A percentile compares a stretch with the other conserved stretches of the same genome.
Conservation (phyloP, 352 stramenopile genomes). For the Pseudoperonospora humuli region DNA sequence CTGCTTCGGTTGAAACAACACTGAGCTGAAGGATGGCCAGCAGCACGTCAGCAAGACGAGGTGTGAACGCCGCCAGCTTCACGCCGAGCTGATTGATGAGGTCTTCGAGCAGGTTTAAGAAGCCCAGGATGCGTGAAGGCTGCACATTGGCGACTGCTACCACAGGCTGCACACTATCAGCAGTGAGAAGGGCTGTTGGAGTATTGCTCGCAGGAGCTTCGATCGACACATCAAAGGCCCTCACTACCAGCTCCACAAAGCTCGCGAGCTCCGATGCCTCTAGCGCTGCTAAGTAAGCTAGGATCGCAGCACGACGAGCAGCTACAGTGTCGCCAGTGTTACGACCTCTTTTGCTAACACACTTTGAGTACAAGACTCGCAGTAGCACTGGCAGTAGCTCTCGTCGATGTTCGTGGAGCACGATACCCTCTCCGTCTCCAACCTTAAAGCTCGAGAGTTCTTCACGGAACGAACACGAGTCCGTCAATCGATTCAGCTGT, state of each 20-base stretch:
- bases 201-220: constrained; percentile 4
- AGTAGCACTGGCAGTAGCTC: constrained; percentile 82
- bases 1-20: constrained; percentile 19
- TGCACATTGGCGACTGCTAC: constrained; percentile 51
- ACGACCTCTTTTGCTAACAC: constrained; percentile 78
- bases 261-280: constrained; percentile 63
- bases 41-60: constrained; percentile 64
- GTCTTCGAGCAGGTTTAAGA: constrained; percentile 87
- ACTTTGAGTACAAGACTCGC: constrained; percentile 87
- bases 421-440: constrained; percentile 44
- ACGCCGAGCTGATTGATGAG: constrained; percentile 82
- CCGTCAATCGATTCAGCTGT: constrained; percentile 72
- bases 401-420: constrained; percentile 74
- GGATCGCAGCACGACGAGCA: constrained; percentile 80
- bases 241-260: constrained; percentile 86
- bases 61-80: constrained; percentile 76
- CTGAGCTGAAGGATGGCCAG: constrained; percentile 64
- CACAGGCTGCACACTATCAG: constrained; percentile 17
- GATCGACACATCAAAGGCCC: constrained; percentile 73
- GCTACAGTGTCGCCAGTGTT: constrained; percentile 81
- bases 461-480: constrained; percentile 82
- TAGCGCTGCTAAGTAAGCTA: constrained; percentile 83
- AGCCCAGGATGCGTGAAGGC: constrained; percentile 75
- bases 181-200: constrained; percentile 6
- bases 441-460: constrained; percentile 88